Conservation (phyloP, 495 filamentous ascomycete genomes). For the Neurospora sp. region DNA sequence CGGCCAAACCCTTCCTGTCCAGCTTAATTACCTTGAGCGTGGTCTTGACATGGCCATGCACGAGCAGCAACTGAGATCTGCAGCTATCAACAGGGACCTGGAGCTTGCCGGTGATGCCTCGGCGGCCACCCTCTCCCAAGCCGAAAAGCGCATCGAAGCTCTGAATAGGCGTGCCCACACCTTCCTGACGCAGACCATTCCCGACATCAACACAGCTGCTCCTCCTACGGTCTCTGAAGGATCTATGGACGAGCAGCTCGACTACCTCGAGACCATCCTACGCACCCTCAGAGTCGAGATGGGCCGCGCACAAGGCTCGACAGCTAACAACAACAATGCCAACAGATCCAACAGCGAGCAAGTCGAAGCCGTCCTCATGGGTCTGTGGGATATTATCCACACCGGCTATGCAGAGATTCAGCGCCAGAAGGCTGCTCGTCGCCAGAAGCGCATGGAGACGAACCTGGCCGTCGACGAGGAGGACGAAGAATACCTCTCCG, state of each 20-base stretch:
- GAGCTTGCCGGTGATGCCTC: slow-evolving; percentile 9
- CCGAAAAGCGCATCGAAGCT: slow-evolving; percentile 19
- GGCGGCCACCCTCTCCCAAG: slow-evolving; percentile 11
- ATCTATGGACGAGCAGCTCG: slow-evolving; percentile 28
- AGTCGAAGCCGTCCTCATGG: slow-evolving; percentile 49
- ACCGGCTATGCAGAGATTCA: slow-evolving; percentile 50
- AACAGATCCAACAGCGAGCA: slow-evolving; percentile 37
- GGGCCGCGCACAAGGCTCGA: slow-evolving; percentile 16
- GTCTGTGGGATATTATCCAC: slow-evolving; percentile 65
- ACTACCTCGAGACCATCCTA: slow-evolving; percentile 29
- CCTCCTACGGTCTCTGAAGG: slow-evolving; percentile 16
- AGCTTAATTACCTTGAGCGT: slow-evolving; percentile 33
- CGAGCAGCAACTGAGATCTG: slow-evolving; percentile 12
- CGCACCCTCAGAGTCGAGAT: slow-evolving; percentile 23
- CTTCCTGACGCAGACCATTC: slow-evolving; percentile 18
- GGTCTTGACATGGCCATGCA: slow-evolving; percentile 21
- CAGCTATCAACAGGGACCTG: slow-evolving; percentile 3
- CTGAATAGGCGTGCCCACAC: slow-evolving; percentile 23
- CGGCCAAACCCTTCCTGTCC: slow-evolving; percentile 31
- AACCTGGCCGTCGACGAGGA: slow-evolving; percentile 30
- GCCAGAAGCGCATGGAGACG: slow-evolving; percentile 30
- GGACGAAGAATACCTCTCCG: slow-evolving; percentile 35
- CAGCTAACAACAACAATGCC: slow-evolving; percentile 7
- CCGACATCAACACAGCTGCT: slow-evolving; percentile 10
- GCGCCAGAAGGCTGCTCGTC: slow-evolving; percentile 40